These are phyloP conservation scores for Agroathelia rolfsii DNA, from an alignment of 1,284 basidiomycete genomes.

Conservation along the genomic window DNA sequence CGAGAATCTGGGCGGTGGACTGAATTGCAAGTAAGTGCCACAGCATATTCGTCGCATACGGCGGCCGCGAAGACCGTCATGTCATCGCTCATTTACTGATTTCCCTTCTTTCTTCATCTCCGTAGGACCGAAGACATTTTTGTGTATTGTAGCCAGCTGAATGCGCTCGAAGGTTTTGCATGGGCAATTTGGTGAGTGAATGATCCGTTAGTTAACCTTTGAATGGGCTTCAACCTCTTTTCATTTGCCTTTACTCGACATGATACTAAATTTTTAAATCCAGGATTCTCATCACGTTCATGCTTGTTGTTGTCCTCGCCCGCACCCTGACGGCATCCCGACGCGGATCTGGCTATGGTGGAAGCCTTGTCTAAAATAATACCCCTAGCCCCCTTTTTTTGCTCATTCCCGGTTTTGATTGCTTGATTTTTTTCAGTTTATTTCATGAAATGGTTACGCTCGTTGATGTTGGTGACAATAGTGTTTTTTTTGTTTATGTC, in stretches of 20 bases:
- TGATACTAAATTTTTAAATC: constrained; percentile 4
- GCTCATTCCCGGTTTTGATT: too few species aligned
- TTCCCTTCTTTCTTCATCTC: constrained; percentile 4
- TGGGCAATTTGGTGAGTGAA: constrained; percentile 56
- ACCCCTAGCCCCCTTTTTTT: too few species aligned
- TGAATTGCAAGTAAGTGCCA: constrained; percentile 50
- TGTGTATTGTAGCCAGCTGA: constrained; percentile 58
- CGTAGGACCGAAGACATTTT: constrained; percentile 29
- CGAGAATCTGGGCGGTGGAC: constrained; percentile 48
- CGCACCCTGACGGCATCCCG: constrained; percentile 40
- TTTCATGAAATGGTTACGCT: too few species aligned
- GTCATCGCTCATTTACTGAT: constrained; percentile 1
- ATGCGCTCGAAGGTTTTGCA: constrained; percentile 49
- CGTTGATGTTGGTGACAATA: too few species aligned
- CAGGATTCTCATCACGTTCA: constrained; percentile 48
- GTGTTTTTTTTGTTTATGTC: too few species aligned
- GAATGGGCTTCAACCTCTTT: constrained; percentile 4
- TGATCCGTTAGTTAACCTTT: too few species aligned
- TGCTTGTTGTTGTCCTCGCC: constrained; percentile 40
- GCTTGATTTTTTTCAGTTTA: too few species aligned
- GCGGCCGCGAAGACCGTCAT: neutral
- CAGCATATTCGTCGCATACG: constrained; percentile 1
- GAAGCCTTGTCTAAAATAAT: constrained; percentile 31
- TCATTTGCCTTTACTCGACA: constrained; percentile 3
- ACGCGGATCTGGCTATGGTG: constrained; percentile 47